A percentile compares a stretch with the other conserved stretches of the same genome.
Conservation (phyloP, 1,284 basidiomycete species). For the Hymenochaete sp. region DNA sequence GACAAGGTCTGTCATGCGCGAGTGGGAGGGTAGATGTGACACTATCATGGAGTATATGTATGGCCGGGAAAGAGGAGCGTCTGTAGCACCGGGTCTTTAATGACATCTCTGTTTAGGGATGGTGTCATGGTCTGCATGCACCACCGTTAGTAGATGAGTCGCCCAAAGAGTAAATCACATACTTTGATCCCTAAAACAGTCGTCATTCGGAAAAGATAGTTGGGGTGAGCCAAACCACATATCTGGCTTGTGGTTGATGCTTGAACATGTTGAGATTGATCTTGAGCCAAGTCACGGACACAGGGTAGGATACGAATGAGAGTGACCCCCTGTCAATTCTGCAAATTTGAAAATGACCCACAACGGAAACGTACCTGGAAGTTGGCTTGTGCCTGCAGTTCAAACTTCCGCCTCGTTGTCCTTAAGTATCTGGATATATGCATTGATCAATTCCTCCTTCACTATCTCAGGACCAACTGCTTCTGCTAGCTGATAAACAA, state of each 20-base stretch:
- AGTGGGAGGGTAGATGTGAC: no score
- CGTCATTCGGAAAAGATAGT: constrained; percentile 98
- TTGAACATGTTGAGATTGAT: constrained; percentile 94
- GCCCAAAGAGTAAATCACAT: constrained; percentile 26
- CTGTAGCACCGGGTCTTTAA: constrained; percentile 80
- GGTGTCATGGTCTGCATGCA: constrained; percentile 80
- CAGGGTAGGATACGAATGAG: constrained; percentile 92
- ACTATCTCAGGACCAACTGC: constrained; percentile 88
- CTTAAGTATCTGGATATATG: constrained; percentile 91
- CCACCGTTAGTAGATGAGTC: constrained; percentile 15
- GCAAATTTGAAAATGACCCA: constrained; percentile 1
- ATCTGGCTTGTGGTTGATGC: constrained; percentile 96
- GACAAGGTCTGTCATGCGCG: no score
- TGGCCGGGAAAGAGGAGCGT: constrained; percentile 77
- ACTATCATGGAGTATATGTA: no score
- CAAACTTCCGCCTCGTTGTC: constrained; percentile 99
- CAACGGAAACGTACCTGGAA: constrained; percentile 41
- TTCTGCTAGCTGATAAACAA: constrained; percentile 70
- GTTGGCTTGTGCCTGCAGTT: constrained; percentile 92
- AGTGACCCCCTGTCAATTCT: constrained; percentile 66
- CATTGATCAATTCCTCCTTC: constrained; percentile 87
- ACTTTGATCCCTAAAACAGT: constrained; percentile 98
- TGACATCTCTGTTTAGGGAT: constrained; percentile 80
- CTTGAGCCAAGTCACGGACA: constrained; percentile 89
- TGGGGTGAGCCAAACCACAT: constrained; percentile 95